phyloP scores from a whole-genome alignment of 2,329 filamentous ascomycete species.

The Phialophora tarda region DNA sequence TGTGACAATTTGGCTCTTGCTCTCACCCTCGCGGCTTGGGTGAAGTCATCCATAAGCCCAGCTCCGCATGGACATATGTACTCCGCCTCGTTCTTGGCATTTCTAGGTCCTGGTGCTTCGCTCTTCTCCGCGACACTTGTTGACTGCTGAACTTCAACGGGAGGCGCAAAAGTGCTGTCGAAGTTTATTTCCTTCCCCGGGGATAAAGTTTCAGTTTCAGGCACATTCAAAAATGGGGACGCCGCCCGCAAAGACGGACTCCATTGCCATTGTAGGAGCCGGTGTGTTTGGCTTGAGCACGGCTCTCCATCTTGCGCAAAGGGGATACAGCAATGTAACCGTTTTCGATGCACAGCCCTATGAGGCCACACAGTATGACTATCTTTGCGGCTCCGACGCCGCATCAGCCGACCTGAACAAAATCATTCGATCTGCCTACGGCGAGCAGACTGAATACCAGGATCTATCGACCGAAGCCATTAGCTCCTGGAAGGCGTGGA shows the following conservation, averaged over 20 bases:
- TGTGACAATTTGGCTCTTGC: background rate
- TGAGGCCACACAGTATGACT: slow-evolving; percentile 50
- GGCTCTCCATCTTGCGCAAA: slow-evolving; percentile 43
- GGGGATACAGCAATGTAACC: slow-evolving; percentile 55
- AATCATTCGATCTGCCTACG: slow-evolving; percentile 49
- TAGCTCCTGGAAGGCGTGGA: slow-evolving; percentile 54
- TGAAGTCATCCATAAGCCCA: background rate
- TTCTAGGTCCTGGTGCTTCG: background rate
- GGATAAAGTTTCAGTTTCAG: background rate
- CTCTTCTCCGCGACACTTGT: background rate
- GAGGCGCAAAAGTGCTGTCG: background rate
- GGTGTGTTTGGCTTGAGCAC: slow-evolving; percentile 60
- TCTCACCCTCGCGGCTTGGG: background rate
- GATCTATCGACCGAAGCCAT: slow-evolving; percentile 53
- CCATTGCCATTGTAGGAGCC: slow-evolving; percentile 56
- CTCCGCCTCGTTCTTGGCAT: background rate
- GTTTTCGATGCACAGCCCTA: slow-evolving; percentile 58
- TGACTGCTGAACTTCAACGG: background rate
- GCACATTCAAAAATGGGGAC: slow-evolving; percentile 1
- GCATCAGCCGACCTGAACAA: slow-evolving; percentile 46
- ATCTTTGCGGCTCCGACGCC: slow-evolving; percentile 50
- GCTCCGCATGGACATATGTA: background rate
- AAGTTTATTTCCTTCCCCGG: background rate
- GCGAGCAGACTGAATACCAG: slow-evolving; percentile 55
- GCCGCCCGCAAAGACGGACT: background rate